Evolutionary conservation across 1,284 basidiomycete species (phyloP), one percentile per base, ranked within the genome.

Genomic region (Microbotryum silenes-acaulis): DNA sequence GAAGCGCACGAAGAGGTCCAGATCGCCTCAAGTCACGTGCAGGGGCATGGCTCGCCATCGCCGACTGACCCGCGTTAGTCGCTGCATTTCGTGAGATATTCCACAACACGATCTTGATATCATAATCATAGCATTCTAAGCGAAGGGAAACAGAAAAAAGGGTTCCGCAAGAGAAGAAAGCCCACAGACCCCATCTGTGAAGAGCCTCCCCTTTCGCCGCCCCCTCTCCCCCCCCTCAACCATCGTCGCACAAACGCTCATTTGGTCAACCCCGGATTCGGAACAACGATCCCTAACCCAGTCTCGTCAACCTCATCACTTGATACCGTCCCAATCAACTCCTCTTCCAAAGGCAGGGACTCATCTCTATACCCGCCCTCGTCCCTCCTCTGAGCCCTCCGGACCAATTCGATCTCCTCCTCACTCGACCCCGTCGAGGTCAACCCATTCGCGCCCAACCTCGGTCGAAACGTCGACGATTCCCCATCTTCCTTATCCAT

Each of bases 401-500:
- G 31, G 12, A 20, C 29, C 46, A 56, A 33, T 47, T 37, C 56
- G 12, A 47, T 31, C 14, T 29, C 46, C 56, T 64, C 65, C 12
- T 67, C 65, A 31, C 37, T 42, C 37, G 37, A 16, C 5, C 37
- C 37, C 1, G 12, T 42, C 37, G 31, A 31, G 31, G 14, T 42
- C 12, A 42, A 18, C 37, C 10, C 37, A 42, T 54, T 51, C 29
- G 44, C 33, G 1, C 62, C 47, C 56, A 64, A 51, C 56, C 65
- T 31, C 37, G 37, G 12, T 18, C 37, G 12, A 18, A 42, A 42
- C 37, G 37, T 42, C 37, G 37, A 42, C 54, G 48, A 56, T 31
- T 67, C 65, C 4, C 60, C 56, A 1, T 67, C 65, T 27, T 42
- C 58, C 31, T 58, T 57, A 12, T 67, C 65, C 27, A 61, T 45